Evolutionary conservation across 2,329 filamentous ascomycete genomes (phyloP).

Genomic region (Daldinia sp.): DNA sequence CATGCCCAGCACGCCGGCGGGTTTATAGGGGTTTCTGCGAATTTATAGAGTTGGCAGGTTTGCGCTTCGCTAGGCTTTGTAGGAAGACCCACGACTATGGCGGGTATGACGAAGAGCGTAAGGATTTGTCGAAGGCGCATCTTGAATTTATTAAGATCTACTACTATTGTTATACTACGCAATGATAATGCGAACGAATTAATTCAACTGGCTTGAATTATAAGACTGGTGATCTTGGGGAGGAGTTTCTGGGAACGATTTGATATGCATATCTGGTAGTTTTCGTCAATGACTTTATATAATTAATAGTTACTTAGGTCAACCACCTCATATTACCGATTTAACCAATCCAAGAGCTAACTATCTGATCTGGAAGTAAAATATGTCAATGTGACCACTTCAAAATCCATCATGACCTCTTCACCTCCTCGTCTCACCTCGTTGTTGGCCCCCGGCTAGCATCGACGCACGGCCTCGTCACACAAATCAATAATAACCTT

Average conservation of each 20-base stretch:
- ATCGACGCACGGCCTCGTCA: constrained; percentile 30
- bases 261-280: background rate
- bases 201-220: background rate
- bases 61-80: constrained; percentile 16
- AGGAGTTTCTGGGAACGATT: background rate
- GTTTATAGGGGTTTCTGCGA: constrained; percentile 36
- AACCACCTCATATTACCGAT: constrained; percentile 1
- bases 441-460: constrained; percentile 9
- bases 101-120: constrained; percentile 24
- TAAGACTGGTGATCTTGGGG: background rate
- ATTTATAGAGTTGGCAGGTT: constrained; percentile 34
- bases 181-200: no score
- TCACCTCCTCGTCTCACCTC: constrained; percentile 21
- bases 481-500: constrained; percentile 19
- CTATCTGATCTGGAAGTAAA: constrained; percentile 1
- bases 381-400: constrained; percentile 25
- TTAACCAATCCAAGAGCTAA: constrained; percentile 8
- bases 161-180: background rate
- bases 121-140: constrained; percentile 38
- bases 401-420: constrained; percentile 14
- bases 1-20: constrained; percentile 42
- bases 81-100: constrained; percentile 29
- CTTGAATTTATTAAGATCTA: background rate
- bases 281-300: background rate
- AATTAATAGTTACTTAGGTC: background rate